Conservation (phyloP, 768 basidiomycete genomes). For the Guyanaporus albipodus region DNA sequence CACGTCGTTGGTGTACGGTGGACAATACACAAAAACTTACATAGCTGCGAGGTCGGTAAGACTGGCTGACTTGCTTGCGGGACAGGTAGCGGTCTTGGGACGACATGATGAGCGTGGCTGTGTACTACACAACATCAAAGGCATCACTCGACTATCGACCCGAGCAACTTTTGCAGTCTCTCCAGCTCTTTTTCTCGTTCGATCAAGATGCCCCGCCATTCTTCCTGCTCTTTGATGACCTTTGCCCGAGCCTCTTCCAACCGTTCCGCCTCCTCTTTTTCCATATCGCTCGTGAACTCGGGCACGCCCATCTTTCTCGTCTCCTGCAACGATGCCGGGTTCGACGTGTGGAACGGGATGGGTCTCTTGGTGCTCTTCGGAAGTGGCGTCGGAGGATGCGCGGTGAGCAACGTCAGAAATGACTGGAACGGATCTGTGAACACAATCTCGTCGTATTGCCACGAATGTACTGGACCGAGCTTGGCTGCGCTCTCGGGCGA, state of each 20-base stretch:
- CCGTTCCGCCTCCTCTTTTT: slow-evolving; percentile 78
- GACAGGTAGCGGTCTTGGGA: slow-evolving; percentile 31
- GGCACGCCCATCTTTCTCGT: slow-evolving; percentile 62
- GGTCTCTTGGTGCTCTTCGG: slow-evolving; percentile 57
- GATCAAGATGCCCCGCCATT: slow-evolving; percentile 59
- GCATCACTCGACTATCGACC: background rate
- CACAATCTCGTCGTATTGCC: slow-evolving; percentile 99
- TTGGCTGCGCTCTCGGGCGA: slow-evolving; percentile 64
- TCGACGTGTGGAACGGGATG: slow-evolving; percentile 69
- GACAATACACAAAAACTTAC: slow-evolving; percentile 15
- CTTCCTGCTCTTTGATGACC: slow-evolving; percentile 73
- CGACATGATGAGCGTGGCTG: slow-evolving; percentile 31
- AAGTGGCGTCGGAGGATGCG: slow-evolving; percentile 80
- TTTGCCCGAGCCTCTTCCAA: slow-evolving; percentile 72
- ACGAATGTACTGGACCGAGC: slow-evolving; percentile 82
- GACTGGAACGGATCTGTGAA: slow-evolving; percentile 90
- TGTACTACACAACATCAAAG: too few relatives aligned
- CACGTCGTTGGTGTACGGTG: background rate
- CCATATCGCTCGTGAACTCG: slow-evolving; percentile 84
- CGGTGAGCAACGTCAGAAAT: slow-evolving; percentile 76
- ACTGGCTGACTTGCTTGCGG: slow-evolving; percentile 30
- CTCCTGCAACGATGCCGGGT: slow-evolving; percentile 57
- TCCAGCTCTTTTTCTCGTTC: slow-evolving; percentile 83
- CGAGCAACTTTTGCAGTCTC: slow-evolving; percentile 51
- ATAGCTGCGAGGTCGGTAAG: slow-evolving; percentile 39